Evolutionary conservation across 805 yeast species (phyloP), one percentile per base, ranked within the genome.

Genomic region (Ogataea allantospora): DNA sequence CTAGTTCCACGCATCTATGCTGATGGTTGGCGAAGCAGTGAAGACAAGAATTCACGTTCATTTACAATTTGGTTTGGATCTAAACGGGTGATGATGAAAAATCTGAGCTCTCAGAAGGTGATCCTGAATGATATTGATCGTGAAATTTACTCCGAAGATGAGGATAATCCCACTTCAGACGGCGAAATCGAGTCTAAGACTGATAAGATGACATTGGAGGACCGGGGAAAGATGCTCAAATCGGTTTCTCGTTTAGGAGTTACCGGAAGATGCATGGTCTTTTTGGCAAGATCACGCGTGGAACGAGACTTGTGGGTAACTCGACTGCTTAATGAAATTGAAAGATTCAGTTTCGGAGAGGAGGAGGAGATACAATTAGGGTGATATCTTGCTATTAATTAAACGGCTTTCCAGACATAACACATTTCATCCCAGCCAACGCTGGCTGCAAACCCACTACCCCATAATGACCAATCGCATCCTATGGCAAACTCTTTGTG

Each of bases 341-440:
- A 74, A 42, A 53, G 77, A 35, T 65, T 61, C 47, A 50, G 64
- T 1, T 24, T 24, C 12, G 40, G 35, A 2, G 45, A 46, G 11
- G 48, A 51, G 5, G 54, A 54, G 7, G 49, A 46, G 20, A 34
- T 54, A 26, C 46, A 42, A 16, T 22, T 54, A 12, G 40, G 45
- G 4, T 53, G 35, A 51, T 28, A n/a, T 19, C 8, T 21, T 21
- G 23, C 23, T 21, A 21, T 21, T 21, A 21, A 3, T 9, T 7
- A 30, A 16, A 76, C 73, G 1, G 85, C 77, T 50, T 84, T 88
- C 95, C 95, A 93, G 6, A 93, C 74, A 56, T 83, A 82, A 6
- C 88, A 81, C 83, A 87, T 88, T 55, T 91, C 95, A 65, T 91
- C 99, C 96, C 96, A 91, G 2, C 96, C 96, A 0, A 89, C 82